Conservation (phyloP, 2,329 filamentous ascomycete species). For the Neurospora sp. region DNA sequence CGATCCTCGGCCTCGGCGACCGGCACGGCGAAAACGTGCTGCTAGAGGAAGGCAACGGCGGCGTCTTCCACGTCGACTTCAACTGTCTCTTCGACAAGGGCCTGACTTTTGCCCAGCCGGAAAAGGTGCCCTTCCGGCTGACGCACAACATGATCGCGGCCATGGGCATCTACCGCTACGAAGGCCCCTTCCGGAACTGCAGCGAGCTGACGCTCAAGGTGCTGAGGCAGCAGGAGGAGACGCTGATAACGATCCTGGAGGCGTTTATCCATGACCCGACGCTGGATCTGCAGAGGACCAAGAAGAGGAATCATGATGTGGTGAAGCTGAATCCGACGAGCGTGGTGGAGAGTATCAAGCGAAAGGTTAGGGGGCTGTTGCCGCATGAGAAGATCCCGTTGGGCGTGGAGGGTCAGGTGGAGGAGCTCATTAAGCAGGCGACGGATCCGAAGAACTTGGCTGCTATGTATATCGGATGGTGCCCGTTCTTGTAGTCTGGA, state of each 20-base stretch:
- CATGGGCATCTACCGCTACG: conserved; percentile 90
- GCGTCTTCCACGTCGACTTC: conserved; percentile 96
- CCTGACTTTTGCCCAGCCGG: conserved; percentile 86
- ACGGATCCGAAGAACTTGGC: conserved; percentile 70
- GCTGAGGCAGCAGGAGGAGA: conserved; percentile 85
- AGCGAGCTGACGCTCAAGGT: conserved; percentile 81
- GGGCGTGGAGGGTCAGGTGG: conserved; percentile 94
- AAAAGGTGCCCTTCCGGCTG: conserved; percentile 88
- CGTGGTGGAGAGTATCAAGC: conserved; percentile 79
- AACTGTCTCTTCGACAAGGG: conserved; percentile 99
- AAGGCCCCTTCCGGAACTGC: conserved; percentile 84
- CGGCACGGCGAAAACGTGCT: conserved; percentile 96
- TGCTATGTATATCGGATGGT: conserved; percentile 97
- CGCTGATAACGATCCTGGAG: conserved; percentile 92
- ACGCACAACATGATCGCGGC: conserved; percentile 99
- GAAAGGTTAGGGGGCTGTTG: conserved; percentile 77
- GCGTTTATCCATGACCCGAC: conserved; percentile 97
- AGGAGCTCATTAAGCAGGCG: conserved; percentile 83
- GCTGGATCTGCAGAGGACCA: conserved; percentile 73
- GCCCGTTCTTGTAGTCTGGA: conserved; percentile 40
- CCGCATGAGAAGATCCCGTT: conserved; percentile 84
- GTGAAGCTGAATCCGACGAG: conserved; percentile 51
- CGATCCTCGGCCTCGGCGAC: conserved; percentile 86
- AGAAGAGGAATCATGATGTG: conserved; percentile 43
- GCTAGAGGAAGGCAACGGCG: conserved; percentile 86